Base-by-base conservation (phyloP, 805 yeast species). In the Candida palmyrensis region DNA sequence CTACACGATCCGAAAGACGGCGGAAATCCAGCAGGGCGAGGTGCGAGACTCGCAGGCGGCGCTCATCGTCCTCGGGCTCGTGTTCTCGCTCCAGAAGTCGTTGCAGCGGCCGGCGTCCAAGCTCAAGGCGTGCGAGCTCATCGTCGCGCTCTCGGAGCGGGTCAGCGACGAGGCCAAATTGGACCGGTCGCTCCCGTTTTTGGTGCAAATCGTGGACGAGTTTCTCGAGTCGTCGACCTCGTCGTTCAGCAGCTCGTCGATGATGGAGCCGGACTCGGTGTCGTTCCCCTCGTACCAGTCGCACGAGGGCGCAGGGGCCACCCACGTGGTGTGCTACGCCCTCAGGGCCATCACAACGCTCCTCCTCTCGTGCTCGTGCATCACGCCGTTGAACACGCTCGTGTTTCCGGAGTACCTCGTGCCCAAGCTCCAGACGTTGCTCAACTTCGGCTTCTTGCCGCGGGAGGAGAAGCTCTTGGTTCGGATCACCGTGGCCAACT, bases 121-220 rank as follows among this genome's bases (percentile, higher is more conserved):
- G 39, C 52, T 80, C 6, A 74, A 76, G 46, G 90, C 89, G 1
- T 70, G 94, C 40, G 92, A 87, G 47, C 57, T 89, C 40, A 71
- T 92, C 1, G 53, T 85, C 6, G 83, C 86, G 0, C 66, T 90
- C 13, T 75, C 90, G 2, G 95, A 85, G 47, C 73, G 76, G 37
- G 64, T 87, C 2, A 73, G 75, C 16, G 97, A 92, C 51, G 95
- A 84, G 36, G 79, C 79, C 11, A 90, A 88, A 51, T 62, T 92
- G 25, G 97, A 92, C 53, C 59, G 97, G 28, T 77, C 87, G 20
- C 55, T 92, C 16, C 97, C 98, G 0, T 86, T 82, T 49, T 53
- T 92, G 16, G 71, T 85, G 15, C 61, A 76, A n/a, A 63, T 87
- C 33, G 53, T 89, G 10, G 87, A 83, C 32, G 95, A 86, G 28